Evolutionary conservation across 1,139 yeast genomes (phyloP), one percentile per base, ranked within the genome.

Genomic region (Geotrichum aggregatum): DNA sequence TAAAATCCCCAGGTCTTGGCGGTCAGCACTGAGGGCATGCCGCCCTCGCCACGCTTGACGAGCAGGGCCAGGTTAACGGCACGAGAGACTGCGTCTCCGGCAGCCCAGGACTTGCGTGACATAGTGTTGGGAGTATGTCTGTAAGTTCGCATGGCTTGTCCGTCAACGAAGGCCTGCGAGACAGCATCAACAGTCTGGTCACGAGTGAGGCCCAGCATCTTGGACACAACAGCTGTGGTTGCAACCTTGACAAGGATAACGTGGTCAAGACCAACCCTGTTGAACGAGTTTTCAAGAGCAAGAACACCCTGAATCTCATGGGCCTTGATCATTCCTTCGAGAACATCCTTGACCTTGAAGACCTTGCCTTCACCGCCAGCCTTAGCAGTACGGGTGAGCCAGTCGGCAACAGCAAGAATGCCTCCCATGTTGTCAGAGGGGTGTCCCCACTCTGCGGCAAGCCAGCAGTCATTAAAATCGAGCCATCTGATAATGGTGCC

Each of bases 361-460:
- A 69, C 58, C 57, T 69, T 67, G 26, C 74, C 77, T 52, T 68
- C 68, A 34, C 66, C 66, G 38, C 72, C 68, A 28, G 75, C 73
- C 63, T 74, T 75, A 54, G 72, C 68, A 33, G 71, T 63, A 56
- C 83, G 72, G 49, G 80, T 76, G 58, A 76, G 70, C 71, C 78
- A 74, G 63, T 79, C 83, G 19, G 83, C 78, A 34, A 79, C 80
- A 1, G 83, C 80, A 22, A 79, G 65, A 54, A 79, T 78, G 49
- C 81, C 81, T 47, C 83, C 83, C 55, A 79, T 59, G 63, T 79
- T 79, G 63, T 79, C 84, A 21, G 81, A 76, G 31, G 83, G 83
- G 63, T 79, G 83, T 5, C 84, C 84, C 83, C 84, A 79, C 63
- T 79, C 84, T 28, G 82, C 82, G 50, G 84, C 84, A 43, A 79